Percentiles rank a stretch among this genome's conserved stretches.
phyloP scores from a whole-genome alignment of 495 filamentous ascomycete species.

The Neurospora sp. region DNA sequence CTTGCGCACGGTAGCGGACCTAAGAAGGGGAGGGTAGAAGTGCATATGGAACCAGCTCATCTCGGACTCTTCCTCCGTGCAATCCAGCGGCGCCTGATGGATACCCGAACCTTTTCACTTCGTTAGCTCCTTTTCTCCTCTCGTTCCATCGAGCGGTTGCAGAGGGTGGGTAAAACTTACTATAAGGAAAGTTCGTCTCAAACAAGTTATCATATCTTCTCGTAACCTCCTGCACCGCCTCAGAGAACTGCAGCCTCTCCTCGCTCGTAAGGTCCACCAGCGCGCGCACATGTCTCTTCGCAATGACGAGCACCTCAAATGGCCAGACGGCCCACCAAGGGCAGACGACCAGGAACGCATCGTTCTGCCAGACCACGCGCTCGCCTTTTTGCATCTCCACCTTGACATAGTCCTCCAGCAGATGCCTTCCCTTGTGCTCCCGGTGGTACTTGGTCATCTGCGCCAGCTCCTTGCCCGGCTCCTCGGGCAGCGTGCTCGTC shows the following conservation, averaged over 20 bases:
- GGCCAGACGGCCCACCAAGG: slow-evolving; percentile 99
- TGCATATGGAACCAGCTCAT: slow-evolving; percentile 89
- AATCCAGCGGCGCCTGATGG: slow-evolving; percentile 87
- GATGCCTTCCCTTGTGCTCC: slow-evolving; percentile 56
- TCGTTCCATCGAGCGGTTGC: neutral
- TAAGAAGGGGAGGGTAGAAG: slow-evolving; percentile 88
- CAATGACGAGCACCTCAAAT: slow-evolving; percentile 87
- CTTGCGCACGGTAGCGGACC: slow-evolving; percentile 89
- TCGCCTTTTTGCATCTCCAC: slow-evolving; percentile 75
- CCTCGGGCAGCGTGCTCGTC: slow-evolving; percentile 78
- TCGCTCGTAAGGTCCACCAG: slow-evolving; percentile 65
- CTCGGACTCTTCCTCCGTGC: slow-evolving; percentile 74
- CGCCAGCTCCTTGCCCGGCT: slow-evolving; percentile 66
- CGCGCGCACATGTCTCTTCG: slow-evolving; percentile 66
- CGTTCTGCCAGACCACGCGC: slow-evolving; percentile 79
- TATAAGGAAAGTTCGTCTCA: slow-evolving; percentile 93
- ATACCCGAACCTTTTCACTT: slow-evolving; percentile 52
- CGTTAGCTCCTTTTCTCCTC: neutral
- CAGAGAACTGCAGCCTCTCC: slow-evolving; percentile 64
- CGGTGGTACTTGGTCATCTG: slow-evolving; percentile 66
- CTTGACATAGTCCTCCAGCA: slow-evolving; percentile 79
- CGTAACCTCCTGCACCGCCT: slow-evolving; percentile 76
- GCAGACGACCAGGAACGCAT: slow-evolving; percentile 69
- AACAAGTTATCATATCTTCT: slow-evolving; percentile 94
- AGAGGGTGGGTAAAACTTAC: slow-evolving; percentile 26